Conservation (phyloP, 148 eudicot species). For the Selenicereus undatus region DNA sequence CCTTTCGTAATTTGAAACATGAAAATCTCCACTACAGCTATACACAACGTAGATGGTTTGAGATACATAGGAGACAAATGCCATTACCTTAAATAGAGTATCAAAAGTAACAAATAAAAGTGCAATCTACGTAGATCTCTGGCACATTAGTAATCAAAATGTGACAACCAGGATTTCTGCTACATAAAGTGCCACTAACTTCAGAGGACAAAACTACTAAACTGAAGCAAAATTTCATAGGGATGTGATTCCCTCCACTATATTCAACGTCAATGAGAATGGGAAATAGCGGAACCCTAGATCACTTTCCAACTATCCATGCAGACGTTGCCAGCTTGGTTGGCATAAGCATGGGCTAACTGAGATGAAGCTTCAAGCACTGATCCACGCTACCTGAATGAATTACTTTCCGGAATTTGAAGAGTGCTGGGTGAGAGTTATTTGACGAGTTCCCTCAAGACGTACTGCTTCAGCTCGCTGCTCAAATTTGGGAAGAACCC, state of each 20-base stretch:
- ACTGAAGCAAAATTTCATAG: background rate
- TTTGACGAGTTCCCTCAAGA: slow-evolving; percentile 58
- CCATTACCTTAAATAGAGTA: slow-evolving; percentile 1
- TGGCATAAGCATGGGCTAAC: background rate
- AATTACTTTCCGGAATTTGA: background rate
- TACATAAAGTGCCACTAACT: background rate
- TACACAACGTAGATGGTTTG: background rate
- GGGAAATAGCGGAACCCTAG: background rate
- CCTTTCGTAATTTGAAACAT: background rate
- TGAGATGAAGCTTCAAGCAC: background rate
- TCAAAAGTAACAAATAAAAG: background rate
- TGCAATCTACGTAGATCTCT: too few relatives aligned
- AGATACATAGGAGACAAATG: background rate
- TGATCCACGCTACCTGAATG: background rate
- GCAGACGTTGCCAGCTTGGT: background rate
- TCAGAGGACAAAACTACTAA: background rate
- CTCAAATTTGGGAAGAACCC: slow-evolving; percentile 85
- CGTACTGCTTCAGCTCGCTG: slow-evolving; percentile 94
- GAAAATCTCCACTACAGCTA: background rate
- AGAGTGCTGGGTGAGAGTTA: background rate
- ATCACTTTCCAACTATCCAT: slow-evolving; percentile 2
- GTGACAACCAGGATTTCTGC: too few relatives aligned
- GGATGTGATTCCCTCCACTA: background rate
- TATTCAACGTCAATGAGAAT: background rate
- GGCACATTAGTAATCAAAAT: too few relatives aligned